Conservation (phyloP, 228 moss, liverwort and hornwort species). For the Sphagnum magellanicum region DNA sequence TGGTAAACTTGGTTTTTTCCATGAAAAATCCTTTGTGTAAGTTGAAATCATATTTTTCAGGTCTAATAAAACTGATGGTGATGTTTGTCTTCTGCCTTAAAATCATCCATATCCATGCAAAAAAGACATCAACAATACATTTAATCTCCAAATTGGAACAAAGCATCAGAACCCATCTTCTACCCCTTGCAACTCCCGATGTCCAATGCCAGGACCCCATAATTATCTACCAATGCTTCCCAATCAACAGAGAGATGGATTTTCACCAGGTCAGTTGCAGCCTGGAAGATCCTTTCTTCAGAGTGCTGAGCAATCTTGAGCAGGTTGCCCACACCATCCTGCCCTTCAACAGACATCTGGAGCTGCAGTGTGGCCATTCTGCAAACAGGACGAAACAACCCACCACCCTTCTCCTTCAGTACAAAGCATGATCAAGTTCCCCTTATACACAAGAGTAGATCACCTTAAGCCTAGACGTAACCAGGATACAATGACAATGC, state of each 20-base stretch:
- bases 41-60: too few relatives aligned
- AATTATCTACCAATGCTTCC: neutral
- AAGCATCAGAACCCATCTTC: too few relatives aligned
- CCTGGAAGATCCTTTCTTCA: conserved; percentile 32
- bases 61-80: too few relatives aligned
- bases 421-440: neutral
- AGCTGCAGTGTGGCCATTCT: conserved; percentile 25
- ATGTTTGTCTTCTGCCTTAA: too few relatives aligned
- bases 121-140: too few relatives aligned
- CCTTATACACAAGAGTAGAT: too few relatives aligned
- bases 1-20: too few relatives aligned
- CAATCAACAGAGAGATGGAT: neutral
- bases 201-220: too few relatives aligned
- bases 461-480: neutral
- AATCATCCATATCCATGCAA: too few relatives aligned
- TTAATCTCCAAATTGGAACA: too few relatives aligned
- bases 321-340: conserved; percentile 22
- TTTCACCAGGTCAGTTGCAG: conserved; percentile 26
- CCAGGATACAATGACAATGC: neutral
- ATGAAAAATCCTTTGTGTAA: too few relatives aligned
- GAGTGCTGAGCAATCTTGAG: conserved; percentile 28
- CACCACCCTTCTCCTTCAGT: neutral
- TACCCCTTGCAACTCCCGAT: too few relatives aligned
- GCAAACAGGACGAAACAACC: neutral
- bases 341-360: conserved; percentile 21